Conservation (phyloP, 768 basidiomycete genomes). For the Rhizopogon salebrosus region DNA sequence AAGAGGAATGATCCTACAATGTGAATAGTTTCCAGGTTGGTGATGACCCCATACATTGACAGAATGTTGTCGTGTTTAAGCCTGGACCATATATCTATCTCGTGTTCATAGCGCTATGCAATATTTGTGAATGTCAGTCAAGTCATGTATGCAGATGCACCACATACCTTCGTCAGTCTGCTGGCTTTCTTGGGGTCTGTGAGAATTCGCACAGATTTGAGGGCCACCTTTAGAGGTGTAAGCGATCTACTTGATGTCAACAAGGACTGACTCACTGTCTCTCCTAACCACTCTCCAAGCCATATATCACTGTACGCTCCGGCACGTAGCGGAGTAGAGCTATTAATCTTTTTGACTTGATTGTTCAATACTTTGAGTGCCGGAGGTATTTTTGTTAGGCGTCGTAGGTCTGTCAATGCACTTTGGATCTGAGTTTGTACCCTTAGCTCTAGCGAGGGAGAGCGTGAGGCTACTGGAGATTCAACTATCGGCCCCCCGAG, state of each 20-base stretch:
- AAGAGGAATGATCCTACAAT: slow-evolving; percentile 29
- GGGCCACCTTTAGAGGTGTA: slow-evolving; percentile 39
- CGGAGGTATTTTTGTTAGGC: slow-evolving; percentile 48
- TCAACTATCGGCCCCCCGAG: slow-evolving; percentile 17
- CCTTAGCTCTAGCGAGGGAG: slow-evolving; percentile 19
- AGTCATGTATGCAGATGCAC: neutral
- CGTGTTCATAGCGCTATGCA: slow-evolving; percentile 49
- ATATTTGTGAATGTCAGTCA: neutral
- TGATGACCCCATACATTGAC: slow-evolving; percentile 52
- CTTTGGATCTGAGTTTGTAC: slow-evolving; percentile 37
- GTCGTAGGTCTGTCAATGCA: slow-evolving; percentile 43
- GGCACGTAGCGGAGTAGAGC: slow-evolving; percentile 40
- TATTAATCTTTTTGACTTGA: slow-evolving; percentile 36
- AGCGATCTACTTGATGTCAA: neutral
- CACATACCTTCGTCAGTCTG: slow-evolving; percentile 31
- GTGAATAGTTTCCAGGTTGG: slow-evolving; percentile 47
- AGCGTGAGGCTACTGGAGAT: slow-evolving; percentile 16
- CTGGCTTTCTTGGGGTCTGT: slow-evolving; percentile 35
- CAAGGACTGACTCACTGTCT: slow-evolving; percentile 30
- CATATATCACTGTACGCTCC: slow-evolving; percentile 54
- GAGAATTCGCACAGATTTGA: slow-evolving; percentile 48
- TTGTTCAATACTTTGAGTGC: slow-evolving; percentile 47
- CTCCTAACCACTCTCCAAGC: slow-evolving; percentile 50
- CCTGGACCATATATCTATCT: slow-evolving; percentile 49
- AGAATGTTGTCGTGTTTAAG: slow-evolving; percentile 42